Evolutionary conservation across 2,329 filamentous ascomycete species (phyloP).

Genomic region (Aspergillus bombycis): DNA sequence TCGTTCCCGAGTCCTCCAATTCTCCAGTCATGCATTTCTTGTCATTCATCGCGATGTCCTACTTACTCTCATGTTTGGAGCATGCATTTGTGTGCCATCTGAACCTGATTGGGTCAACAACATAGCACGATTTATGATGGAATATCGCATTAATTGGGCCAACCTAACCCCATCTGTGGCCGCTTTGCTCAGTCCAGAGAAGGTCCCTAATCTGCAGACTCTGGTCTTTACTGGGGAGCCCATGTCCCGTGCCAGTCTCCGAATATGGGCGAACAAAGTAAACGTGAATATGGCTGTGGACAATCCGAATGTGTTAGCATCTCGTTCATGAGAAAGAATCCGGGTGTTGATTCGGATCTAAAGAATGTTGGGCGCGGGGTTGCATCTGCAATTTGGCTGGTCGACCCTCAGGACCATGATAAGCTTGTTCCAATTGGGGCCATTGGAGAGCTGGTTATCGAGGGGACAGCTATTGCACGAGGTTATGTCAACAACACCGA

Average conservation of each 20-base stretch:
- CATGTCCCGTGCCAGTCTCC: background rate
- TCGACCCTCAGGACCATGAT: background rate
- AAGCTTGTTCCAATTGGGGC: background rate
- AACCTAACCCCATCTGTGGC: conserved; percentile 4
- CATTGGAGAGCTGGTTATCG: background rate
- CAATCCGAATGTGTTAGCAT: background rate
- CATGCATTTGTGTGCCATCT: conserved; percentile 1
- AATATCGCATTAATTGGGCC: background rate
- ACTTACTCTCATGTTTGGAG: background rate
- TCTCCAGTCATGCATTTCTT: background rate
- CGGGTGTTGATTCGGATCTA: background rate
- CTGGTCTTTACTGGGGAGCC: background rate
- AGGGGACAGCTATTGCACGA: background rate
- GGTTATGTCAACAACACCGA: background rate
- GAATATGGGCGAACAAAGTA: background rate
- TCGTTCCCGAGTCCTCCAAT: conserved; percentile 1
- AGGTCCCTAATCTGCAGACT: background rate
- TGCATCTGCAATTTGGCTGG: background rate
- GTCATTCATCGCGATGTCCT: background rate
- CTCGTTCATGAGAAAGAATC: background rate
- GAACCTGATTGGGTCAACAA: background rate
- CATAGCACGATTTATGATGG: background rate
- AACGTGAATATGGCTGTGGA: background rate
- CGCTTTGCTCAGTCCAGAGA: background rate
- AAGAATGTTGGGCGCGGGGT: background rate